phyloP scores from a whole-genome alignment of 768 basidiomycete species.

The Phanerochaete carnosa region DNA sequence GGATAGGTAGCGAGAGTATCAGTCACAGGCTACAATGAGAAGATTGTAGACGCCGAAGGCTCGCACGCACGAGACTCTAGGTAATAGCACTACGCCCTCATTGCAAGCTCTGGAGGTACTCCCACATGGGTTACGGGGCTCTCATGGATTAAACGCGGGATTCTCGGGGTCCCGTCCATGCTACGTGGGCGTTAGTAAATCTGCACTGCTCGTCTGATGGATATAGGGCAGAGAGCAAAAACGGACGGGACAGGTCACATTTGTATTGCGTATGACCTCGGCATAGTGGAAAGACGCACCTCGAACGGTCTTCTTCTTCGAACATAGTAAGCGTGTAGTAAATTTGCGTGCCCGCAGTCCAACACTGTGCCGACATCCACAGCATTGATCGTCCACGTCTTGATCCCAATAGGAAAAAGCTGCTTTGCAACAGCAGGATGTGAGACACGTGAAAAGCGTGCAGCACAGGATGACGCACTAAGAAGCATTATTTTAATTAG shows the following conservation, averaged over 20 bases:
- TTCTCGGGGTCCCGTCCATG: not conserved
- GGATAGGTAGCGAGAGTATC: not conserved
- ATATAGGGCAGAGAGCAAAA: not conserved
- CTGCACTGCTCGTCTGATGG: not conserved
- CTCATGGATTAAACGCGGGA: not conserved
- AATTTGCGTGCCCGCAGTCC: not conserved
- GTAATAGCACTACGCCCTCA: not conserved
- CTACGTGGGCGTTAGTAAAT: not conserved
- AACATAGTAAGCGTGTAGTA: not conserved
- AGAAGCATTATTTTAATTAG: not conserved
- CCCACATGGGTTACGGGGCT: not conserved
- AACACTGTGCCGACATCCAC: not conserved
- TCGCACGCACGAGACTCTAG: not conserved
- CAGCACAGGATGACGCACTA: not conserved
- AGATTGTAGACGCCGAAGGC: not conserved
- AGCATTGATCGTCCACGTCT: not conserved
- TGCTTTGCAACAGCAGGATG: not conserved
- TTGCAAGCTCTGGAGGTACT: too few species aligned
- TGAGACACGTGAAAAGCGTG: not conserved
- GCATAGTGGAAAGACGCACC: not conserved
- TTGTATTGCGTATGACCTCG: not conserved
- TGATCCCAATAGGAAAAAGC: too few species aligned
- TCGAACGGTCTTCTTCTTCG: not conserved
- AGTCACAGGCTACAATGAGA: not conserved
- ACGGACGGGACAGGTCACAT: not conserved